phyloP scores from a whole-genome alignment of 805 yeast genomes.

The Metschnikowia gelsemii region DNA sequence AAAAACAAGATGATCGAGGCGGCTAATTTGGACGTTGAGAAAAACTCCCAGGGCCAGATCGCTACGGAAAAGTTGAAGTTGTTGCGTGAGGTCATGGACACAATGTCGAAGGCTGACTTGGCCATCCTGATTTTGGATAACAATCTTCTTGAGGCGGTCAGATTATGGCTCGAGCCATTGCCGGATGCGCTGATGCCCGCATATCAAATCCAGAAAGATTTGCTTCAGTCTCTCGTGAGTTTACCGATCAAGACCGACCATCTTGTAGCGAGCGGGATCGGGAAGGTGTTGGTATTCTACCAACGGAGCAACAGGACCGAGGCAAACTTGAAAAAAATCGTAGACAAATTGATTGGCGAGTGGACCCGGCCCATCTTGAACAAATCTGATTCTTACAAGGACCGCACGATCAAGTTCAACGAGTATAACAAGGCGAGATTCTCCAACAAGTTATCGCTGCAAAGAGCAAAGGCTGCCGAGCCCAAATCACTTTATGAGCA shows the following conservation, averaged over 20 bases:
- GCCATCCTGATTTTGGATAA: conserved; percentile 94
- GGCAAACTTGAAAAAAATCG: conserved; percentile 77
- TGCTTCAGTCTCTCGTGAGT: conserved; percentile 68
- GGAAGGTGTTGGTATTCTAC: conserved; percentile 89
- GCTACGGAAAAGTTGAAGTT: conserved; percentile 77
- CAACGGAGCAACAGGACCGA: conserved; percentile 90
- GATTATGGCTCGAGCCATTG: conserved; percentile 96
- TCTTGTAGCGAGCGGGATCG: conserved; percentile 89
- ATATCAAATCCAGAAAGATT: conserved; percentile 87
- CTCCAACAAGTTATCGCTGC: conserved; percentile 41
- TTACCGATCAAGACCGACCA: conserved; percentile 96
- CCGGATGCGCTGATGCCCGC: conserved; percentile 99
- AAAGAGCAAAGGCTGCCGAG: conserved; percentile 33
- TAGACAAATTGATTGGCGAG: conserved; percentile 88
- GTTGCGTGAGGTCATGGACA: conserved; percentile 73
- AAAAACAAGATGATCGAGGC: conserved; percentile 89
- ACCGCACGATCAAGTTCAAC: conserved; percentile 67
- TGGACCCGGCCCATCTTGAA: conserved; percentile 99
- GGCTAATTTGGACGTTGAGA: conserved; percentile 70
- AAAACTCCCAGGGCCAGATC: conserved; percentile 58
- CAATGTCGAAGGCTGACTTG: conserved; percentile 75
- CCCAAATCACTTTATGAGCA: conserved; percentile 75
- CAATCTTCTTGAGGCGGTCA: conserved; percentile 85
- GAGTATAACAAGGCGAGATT: conserved; percentile 63
- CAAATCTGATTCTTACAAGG: conserved; percentile 90